Base-by-base conservation (phyloP, 345 rosid genomes). In the Toxicodendron radicans region DNA sequence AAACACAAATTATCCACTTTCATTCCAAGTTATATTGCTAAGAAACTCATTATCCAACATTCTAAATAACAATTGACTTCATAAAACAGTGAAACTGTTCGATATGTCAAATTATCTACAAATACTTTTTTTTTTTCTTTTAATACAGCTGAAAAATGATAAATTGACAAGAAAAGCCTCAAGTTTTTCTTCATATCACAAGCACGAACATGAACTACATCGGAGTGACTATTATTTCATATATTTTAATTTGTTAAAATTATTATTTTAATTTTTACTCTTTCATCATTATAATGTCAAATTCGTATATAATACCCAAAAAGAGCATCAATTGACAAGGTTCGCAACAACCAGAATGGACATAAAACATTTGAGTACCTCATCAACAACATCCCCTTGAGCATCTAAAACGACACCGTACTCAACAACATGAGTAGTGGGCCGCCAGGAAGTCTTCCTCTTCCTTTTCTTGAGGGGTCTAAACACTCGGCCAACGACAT, bases 341-440 rank as follows among this genome's bases (percentile, higher is more conserved):
- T 57, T 51, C 14, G 3, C 30, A 54, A 52, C 30, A 64, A 41
- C 10, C 8, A 13, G 30, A 20, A 38, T 38, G 7, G 30, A 18
- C 61, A 33, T 20, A 32, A 68, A 67, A 38, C 58, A 51, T 67
- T 51, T 1, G 0, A 71, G 5, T 78, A 94, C 98, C 94, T 94
- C 98, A 73, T 92, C 97, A 77, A 91, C 67, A 60, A 88, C 85
- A 81, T 82, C 83, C 73, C 88, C 94, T 20, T 69, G 72, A 46
- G 63, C 74, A 82, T 94, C 96, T 75, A 90, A 72, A 63, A 89
- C 96, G 63, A 86, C 79, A 45, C 98, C 98, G 80, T 90, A 94
- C 66, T 94, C 98, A 62, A 92, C 96, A 59, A 88, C 83, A 82
- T 94, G 98, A 70, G 94, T 90, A 10, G 76, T 84, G 27, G 97